A percentile compares a stretch with the other conserved stretches of the same genome.
These are phyloP conservation scores for Aspergillus mulundensis DNA, from an alignment of 495 filamentous ascomycete species.

Conservation along the genomic window DNA sequence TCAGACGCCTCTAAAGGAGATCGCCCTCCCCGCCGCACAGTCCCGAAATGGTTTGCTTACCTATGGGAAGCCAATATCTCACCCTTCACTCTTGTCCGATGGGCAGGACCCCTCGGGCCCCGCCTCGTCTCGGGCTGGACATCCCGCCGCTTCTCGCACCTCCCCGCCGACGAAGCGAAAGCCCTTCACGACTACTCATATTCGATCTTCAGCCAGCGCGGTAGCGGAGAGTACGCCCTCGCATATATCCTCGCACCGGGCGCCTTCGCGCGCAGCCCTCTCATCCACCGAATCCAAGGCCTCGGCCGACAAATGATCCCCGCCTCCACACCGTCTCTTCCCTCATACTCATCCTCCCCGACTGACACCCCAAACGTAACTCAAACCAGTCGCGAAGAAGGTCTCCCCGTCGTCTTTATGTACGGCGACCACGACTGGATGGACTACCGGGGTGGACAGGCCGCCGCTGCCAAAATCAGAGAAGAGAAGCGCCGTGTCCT, in stretches of 20 bases:
- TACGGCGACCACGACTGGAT: slow-evolving; percentile 99
- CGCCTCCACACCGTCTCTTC: slow-evolving; percentile 7
- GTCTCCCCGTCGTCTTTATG: slow-evolving; percentile 83
- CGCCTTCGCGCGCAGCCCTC: slow-evolving; percentile 81
- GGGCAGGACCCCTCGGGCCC: slow-evolving; percentile 87
- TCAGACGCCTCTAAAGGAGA: slow-evolving; percentile 30
- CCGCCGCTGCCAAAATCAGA: slow-evolving; percentile 74
- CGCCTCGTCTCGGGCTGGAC: slow-evolving; percentile 95
- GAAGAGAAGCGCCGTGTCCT: slow-evolving; percentile 59
- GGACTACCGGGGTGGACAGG: slow-evolving; percentile 83
- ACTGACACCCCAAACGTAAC: neutral
- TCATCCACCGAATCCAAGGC: slow-evolving; percentile 82
- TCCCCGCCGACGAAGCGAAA: slow-evolving; percentile 75
- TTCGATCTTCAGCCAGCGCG: slow-evolving; percentile 85
- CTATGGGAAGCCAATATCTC: slow-evolving; percentile 98
- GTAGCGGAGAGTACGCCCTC: slow-evolving; percentile 92
- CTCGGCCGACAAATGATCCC: slow-evolving; percentile 65
- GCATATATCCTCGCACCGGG: slow-evolving; percentile 91
- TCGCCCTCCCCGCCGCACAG: slow-evolving; percentile 52
- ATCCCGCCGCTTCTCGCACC: slow-evolving; percentile 80
- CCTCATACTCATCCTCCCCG: slow-evolving; percentile 6
- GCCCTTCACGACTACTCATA: slow-evolving; percentile 90
- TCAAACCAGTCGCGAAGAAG: slow-evolving; percentile 55
- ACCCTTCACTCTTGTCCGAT: slow-evolving; percentile 84
- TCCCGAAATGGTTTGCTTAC: slow-evolving; percentile 82